Evolutionary conservation across 345 rosid genomes (phyloP).

Genomic region (Microcos paniculata): DNA sequence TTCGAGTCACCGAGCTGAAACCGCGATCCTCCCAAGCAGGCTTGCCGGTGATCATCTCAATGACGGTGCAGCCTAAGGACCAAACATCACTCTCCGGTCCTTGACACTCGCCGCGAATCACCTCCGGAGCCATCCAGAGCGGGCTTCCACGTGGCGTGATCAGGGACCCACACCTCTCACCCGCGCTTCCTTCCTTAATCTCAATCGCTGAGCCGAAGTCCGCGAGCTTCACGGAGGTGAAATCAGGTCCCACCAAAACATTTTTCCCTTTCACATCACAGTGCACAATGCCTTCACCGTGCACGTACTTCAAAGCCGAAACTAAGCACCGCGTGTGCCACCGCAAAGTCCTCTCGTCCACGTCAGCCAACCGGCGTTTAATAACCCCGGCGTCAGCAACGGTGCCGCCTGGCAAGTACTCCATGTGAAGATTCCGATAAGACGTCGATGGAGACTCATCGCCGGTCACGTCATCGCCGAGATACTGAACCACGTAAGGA

Average conservation of each 20-base stretch:
- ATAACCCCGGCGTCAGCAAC: conserved; percentile 37
- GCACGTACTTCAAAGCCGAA: conserved; percentile 56
- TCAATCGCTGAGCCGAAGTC: conserved; percentile 72
- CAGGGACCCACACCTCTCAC: background rate
- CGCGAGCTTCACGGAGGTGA: conserved; percentile 52
- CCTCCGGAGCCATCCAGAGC: conserved; percentile 96
- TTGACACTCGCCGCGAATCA: conserved; percentile 58
- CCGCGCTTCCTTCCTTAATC: background rate
- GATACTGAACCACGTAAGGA: conserved; percentile 46
- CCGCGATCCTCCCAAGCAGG: conserved; percentile 76
- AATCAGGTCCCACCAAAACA: conserved; percentile 41
- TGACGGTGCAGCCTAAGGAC: conserved; percentile 72
- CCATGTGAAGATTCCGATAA: conserved; percentile 63
- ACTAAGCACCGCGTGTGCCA: conserved; percentile 54
- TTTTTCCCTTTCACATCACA: conserved; percentile 78
- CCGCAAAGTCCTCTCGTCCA: conserved; percentile 37
- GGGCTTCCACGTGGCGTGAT: conserved; percentile 78
- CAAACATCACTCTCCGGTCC: conserved; percentile 85
- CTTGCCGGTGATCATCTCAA: conserved; percentile 75
- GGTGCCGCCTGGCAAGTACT: conserved; percentile 62
- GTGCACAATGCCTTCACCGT: conserved; percentile 61
- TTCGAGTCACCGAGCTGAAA: conserved; percentile 46
- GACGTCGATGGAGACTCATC: conserved; percentile 28
- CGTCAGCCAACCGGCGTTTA: conserved; percentile 9
- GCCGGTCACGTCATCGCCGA: conserved; percentile 50